Evolutionary conservation across 2,329 filamentous ascomycete genomes (phyloP), one percentile per base, ranked within the genome.

Genomic region (Thielaviopsis musarum): DNA sequence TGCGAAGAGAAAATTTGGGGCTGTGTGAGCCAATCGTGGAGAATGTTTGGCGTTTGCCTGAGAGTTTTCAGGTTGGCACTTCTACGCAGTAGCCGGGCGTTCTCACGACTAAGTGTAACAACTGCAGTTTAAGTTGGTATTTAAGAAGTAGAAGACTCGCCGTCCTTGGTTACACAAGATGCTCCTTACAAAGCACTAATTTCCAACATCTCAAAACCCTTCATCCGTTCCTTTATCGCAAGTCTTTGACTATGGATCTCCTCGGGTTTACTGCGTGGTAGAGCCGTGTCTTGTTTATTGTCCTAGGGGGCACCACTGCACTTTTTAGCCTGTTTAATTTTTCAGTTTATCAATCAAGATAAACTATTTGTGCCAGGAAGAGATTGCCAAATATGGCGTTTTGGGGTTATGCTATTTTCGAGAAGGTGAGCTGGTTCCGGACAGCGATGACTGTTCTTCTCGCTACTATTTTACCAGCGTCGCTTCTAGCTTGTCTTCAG

Each of bases 391-490:
- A 22, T 60, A 56, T 24, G 38, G 58, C n/a, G 58, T 48, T 38
- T 24, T 21, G 5, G 58, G 53, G 13, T 51, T 54, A 19, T 60
- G 58, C 34, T 60, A n/a, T 56, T 28, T 60, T 56, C 17, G 58
- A 60, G 19, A 55, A 26, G n/a, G n/a, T 19, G 17, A 45, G 53
- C 24, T 34, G 19, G 30, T 22, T 52, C 22, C 58, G 58, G 24
- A 52, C 1, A 9, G 53, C 58, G 19, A 56, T 60, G 53, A 13
- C 45, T 5, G 15, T 26, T 12, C 58, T 56, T 28, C 30, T 60
- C 21, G 58, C 24, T 6, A 51, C 26, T 22, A 56, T 60, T 19
- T 48, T 60, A 17, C 58, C 58, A 9, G 58, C 58, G 28, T 21
- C 54, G 34, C 17, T 60, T 13, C 19, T 60, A 7, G 54, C 53